Evolutionary conservation across 495 filamentous ascomycete genomes (phyloP).

Genomic region (Penicillium parvum): DNA sequence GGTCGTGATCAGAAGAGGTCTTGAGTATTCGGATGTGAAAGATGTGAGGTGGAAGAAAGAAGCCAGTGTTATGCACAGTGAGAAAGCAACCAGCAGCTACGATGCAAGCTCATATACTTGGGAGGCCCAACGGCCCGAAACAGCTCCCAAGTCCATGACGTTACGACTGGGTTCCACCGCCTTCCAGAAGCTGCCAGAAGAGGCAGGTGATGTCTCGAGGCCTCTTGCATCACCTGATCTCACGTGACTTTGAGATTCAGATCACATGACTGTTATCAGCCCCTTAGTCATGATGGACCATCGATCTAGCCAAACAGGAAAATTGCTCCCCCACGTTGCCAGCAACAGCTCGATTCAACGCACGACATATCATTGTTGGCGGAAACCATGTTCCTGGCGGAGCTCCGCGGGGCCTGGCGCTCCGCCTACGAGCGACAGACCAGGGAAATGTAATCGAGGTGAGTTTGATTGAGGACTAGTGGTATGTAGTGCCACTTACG

Average conservation of each 20-base stretch:
- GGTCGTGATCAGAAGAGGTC: slow-evolving; percentile 5
- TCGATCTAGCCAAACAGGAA: too few species aligned
- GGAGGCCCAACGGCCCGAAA: slow-evolving; percentile 19
- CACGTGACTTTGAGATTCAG: background rate
- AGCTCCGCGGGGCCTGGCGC: slow-evolving; percentile 4
- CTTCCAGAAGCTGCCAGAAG: slow-evolving; percentile 35
- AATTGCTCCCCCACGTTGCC: background rate
- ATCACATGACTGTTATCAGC: background rate
- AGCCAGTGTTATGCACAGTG: background rate
- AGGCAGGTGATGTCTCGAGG: slow-evolving; percentile 2
- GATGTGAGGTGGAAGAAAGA: slow-evolving; percentile 1
- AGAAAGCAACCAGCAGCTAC: background rate
- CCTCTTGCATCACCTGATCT: background rate
- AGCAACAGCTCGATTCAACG: background rate
- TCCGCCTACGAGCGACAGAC: background rate
- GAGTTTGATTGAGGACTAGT: slow-evolving; percentile 7
- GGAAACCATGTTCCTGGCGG: slow-evolving; percentile 14
- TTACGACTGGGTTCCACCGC: slow-evolving; percentile 36
- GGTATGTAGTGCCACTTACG: slow-evolving; percentile 15
- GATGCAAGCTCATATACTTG: slow-evolving; percentile 26
- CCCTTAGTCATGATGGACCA: too few species aligned
- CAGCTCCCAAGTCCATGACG: slow-evolving; percentile 27
- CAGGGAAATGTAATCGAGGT: slow-evolving; percentile 1
- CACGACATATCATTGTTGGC: slow-evolving; percentile 5
- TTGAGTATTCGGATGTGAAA: background rate